Base-by-base conservation (phyloP, 108 stramenopile genomes). In the Thalassiosira profunda region DNA sequence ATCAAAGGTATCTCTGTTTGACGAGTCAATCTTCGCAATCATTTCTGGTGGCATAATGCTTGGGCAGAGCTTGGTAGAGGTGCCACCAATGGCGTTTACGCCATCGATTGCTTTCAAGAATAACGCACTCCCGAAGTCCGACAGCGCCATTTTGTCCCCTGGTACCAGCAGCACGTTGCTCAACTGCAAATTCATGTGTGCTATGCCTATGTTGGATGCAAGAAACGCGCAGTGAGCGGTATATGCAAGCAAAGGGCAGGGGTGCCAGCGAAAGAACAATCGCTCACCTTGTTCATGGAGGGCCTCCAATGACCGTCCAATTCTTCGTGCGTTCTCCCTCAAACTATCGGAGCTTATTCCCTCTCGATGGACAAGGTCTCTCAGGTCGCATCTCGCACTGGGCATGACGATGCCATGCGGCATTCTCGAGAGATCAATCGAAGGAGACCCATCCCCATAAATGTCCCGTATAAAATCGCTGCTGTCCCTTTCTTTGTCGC, bases 381-480 rank as follows among this genome's bases (percentile, higher is more conserved):
- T 62, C 4, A 92, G 56, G 46, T 84, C 84, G 4, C 84, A 76
- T 36, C 84, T 81, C 21, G 76, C 81, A 24, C 59, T 58, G 15
- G 83, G 84, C 63, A 85, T 83, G 20, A 92, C 86, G 12, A 92
- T 55, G n/a, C 86, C 91, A 56, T 72, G 83, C 11, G 72, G 72
- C 49, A 70, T 83, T 41, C 74, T 74, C 8, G 76, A 42, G 15
- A 90, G 57, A 26, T 58, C 20, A 1, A 71, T 37, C 12, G 41
- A 38, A 46, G 21, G 30, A 42, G 51, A 31, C 15, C 8, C 30
- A 23, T 24, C 49, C 34, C 38, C 20, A 24, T 83, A 57, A 4
- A 56, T 40, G 11, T 71, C 70, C 14, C 73, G 70, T n/a, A 63
- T 62, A 4, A 64, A 52, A 42, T 85, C 79, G 33, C 47, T 47